A percentile compares a stretch with the other conserved stretches of the same genome.
These are phyloP conservation scores for Lepidium aucheri DNA, from an alignment of 345 rosid genomes.

Conservation along the genomic window DNA sequence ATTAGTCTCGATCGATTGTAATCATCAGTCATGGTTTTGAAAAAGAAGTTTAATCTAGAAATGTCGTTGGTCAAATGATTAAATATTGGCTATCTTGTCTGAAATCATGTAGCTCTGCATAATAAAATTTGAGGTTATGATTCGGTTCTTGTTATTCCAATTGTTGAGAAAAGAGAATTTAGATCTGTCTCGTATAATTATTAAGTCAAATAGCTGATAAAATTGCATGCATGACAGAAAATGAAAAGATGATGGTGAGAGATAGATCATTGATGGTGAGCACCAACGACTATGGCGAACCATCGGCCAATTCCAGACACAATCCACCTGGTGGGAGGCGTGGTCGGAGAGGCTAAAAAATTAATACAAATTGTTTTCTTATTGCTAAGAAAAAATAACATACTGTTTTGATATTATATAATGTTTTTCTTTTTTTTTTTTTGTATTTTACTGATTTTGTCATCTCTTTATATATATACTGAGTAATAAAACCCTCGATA, in stretches of 20 bases:
- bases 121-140: no score
- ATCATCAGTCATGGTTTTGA: not conserved
- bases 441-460: not conserved
- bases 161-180: not conserved
- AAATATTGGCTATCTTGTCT: no score
- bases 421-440: no score
- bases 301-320: slow-evolving; percentile 50
- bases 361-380: not conserved
- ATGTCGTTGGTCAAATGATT: no score
- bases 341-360: slow-evolving; percentile 25
- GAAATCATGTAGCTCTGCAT: no score
- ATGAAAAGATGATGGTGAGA: slow-evolving; percentile 14
- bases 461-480: not conserved
- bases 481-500: not conserved
- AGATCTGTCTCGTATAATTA: not conserved
- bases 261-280: slow-evolving; percentile 41
- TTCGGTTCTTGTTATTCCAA: no score
- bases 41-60: no score
- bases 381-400: not conserved
- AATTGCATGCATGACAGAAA: slow-evolving; percentile 15
- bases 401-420: no score
- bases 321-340: slow-evolving; percentile 40
- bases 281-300: slow-evolving; percentile 42
- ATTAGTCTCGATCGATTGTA: not conserved
- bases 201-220: not conserved